Percentiles rank a stretch among this genome's conserved stretches.
Conservation (phyloP, 179 eudicot species). For the Silene noctiflora region DNA sequence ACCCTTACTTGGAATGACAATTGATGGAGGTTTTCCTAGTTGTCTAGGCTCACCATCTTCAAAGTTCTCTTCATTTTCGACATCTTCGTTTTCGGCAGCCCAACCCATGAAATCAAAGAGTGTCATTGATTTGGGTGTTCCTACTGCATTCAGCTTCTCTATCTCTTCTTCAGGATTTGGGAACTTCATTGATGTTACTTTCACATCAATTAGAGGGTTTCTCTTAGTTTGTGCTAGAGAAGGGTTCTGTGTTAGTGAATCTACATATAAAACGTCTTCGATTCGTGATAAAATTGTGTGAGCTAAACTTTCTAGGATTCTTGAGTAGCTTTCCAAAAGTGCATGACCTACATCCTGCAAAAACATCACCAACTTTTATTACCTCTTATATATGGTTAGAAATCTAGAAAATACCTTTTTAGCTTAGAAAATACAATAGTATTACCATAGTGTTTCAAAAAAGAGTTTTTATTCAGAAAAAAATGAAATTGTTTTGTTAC, state of each 20-base stretch:
- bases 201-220: slow-evolving; percentile 27
- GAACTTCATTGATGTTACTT: slow-evolving; percentile 31
- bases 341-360: slow-evolving; percentile 87
- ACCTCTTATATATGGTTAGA: not conserved
- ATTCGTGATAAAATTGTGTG: slow-evolving; percentile 72
- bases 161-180: slow-evolving; percentile 52
- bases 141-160: slow-evolving; percentile 42
- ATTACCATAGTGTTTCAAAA: too few species aligned
- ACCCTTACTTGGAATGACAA: slow-evolving; percentile 38
- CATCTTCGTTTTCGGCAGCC: slow-evolving; percentile 36
- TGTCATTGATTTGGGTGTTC: slow-evolving; percentile 53
- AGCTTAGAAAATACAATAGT: not conserved
- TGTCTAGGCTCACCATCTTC: slow-evolving; percentile 28
- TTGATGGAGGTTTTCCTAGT: slow-evolving; percentile 33
- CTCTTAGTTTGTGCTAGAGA: slow-evolving; percentile 32
- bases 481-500: too few species aligned
- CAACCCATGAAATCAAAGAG: slow-evolving; percentile 72
- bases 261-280: slow-evolving; percentile 79
- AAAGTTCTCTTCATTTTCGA: slow-evolving; percentile 21
- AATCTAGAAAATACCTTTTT: not conserved
- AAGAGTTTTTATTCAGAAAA: too few species aligned
- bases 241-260: slow-evolving; percentile 47
- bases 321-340: slow-evolving; percentile 81
- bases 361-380: not conserved
- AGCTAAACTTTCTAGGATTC: slow-evolving; percentile 76